Evolutionary conservation across 192 early-diverging fungal genomes (phyloP).

Genomic region (Dissophora ornata): DNA sequence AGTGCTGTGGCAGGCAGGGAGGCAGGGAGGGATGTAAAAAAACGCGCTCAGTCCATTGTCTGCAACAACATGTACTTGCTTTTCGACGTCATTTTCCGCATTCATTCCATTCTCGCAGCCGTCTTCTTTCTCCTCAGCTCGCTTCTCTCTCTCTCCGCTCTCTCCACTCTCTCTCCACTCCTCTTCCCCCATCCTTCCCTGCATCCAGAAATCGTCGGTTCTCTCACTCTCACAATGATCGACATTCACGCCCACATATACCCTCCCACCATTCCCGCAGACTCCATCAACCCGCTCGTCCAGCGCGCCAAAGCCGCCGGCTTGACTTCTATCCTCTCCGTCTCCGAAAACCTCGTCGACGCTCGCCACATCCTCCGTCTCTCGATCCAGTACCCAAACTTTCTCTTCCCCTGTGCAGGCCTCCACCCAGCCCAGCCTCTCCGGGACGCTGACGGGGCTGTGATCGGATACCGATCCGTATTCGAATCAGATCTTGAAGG

Average conservation of each 20-base stretch:
- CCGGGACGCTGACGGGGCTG: constrained; percentile 43
- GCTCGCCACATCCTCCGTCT: constrained; percentile 56
- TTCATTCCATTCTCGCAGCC: no score
- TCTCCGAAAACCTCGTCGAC: constrained; percentile 65
- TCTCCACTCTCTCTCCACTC: no score
- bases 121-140: no score
- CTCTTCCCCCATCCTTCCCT: background rate
- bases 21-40: no score
- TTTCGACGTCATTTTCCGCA: no score
- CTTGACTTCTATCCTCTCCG: constrained; percentile 57
- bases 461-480: constrained; percentile 40
- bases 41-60: no score
- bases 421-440: constrained; percentile 65
- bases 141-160: no score
- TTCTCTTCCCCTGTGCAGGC: constrained; percentile 60
- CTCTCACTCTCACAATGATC: constrained; percentile 39
- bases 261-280: constrained; percentile 54
- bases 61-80: no score
- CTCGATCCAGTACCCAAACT: constrained; percentile 39
- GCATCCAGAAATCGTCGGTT: background rate
- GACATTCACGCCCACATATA: constrained; percentile 68
- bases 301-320: constrained; percentile 54
- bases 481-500: constrained; percentile 53
- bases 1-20: no score
- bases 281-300: constrained; percentile 35